Conservation (phyloP, 1,139 yeast genomes). For the Torulaspora globosa region DNA sequence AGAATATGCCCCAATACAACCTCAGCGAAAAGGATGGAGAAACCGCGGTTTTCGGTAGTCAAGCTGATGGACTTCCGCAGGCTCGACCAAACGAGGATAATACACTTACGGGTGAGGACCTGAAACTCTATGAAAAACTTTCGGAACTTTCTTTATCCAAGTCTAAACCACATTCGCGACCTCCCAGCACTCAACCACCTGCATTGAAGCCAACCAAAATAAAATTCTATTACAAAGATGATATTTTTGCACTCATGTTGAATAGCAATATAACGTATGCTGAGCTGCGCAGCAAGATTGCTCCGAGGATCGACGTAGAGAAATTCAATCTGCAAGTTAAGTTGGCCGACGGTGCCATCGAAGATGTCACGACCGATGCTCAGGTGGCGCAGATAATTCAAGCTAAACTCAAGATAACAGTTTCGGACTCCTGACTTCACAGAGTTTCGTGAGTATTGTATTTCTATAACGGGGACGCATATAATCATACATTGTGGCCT, state of each 20-base stretch:
- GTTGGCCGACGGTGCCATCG: conserved; percentile 31
- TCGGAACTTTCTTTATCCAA: conserved; percentile 28
- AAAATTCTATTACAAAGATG: conserved; percentile 85
- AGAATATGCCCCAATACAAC: conserved; percentile 18
- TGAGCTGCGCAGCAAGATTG: conserved; percentile 60
- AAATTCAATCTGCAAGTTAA: conserved; percentile 39
- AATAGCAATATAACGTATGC: conserved; percentile 56
- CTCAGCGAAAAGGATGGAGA: conserved; percentile 39
- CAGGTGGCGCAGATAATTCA: conserved; percentile 36
- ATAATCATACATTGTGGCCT: conserved; percentile 6
- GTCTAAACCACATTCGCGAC: conserved; percentile 29
- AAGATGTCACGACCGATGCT: conserved; percentile 36
- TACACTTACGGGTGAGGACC: conserved; percentile 33
- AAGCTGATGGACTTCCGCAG: not conserved
- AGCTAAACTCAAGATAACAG: conserved; percentile 38
- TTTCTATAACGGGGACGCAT: not conserved
- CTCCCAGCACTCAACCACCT: conserved; percentile 31
- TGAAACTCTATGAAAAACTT: conserved; percentile 29
- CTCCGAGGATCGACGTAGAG: conserved; percentile 51
- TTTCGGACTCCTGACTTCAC: conserved; percentile 25
- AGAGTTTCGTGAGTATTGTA: not conserved
- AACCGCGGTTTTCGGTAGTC: conserved; percentile 11
- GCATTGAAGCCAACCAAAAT: conserved; percentile 46
- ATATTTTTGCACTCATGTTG: conserved; percentile 80
- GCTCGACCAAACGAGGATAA: conserved; percentile 26